Conservation (phyloP, 2,329 filamentous ascomycete species). For the Fusarium sp. region DNA sequence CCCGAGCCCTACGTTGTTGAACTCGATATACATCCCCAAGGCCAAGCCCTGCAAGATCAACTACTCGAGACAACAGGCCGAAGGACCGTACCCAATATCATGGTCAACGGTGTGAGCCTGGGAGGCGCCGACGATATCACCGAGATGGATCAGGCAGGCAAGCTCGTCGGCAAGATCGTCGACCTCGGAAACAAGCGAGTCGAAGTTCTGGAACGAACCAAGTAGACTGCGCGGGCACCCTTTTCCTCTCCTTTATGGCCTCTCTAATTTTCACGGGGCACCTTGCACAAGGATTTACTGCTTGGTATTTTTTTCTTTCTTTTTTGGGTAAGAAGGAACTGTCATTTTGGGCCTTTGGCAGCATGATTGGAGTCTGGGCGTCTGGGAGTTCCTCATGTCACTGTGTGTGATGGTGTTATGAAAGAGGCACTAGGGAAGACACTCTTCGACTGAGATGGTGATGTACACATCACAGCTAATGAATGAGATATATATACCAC, state of each 20-base stretch:
- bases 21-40: conserved; percentile 83
- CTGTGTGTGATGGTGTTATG: conserved; percentile 1
- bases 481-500: conserved; percentile 18
- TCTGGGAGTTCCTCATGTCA: conserved; percentile 19
- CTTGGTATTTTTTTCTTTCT: too few species aligned
- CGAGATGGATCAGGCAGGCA: conserved; percentile 72
- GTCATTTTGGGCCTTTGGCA: conserved; percentile 5
- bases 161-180: conserved; percentile 76
- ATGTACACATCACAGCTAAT: conserved; percentile 25
- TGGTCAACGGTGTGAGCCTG: conserved; percentile 88
- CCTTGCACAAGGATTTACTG: conserved; percentile 14
- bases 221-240: background rate
- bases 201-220: conserved; percentile 57
- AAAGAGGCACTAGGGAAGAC: background rate
- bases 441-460: background rate
- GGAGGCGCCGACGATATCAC: conserved; percentile 90
- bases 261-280: conserved; percentile 16
- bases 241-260: conserved; percentile 9
- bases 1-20: conserved; percentile 90
- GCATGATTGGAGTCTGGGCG: conserved; percentile 34
- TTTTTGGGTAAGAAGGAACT: conserved; percentile 15
- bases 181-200: conserved; percentile 76
- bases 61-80: conserved; percentile 80
- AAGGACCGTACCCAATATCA: conserved; percentile 88
- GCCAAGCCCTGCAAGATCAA: conserved; percentile 74